Conservation (phyloP, 495 filamentous ascomycete species). For the Lasiosphaeria miniovina region DNA sequence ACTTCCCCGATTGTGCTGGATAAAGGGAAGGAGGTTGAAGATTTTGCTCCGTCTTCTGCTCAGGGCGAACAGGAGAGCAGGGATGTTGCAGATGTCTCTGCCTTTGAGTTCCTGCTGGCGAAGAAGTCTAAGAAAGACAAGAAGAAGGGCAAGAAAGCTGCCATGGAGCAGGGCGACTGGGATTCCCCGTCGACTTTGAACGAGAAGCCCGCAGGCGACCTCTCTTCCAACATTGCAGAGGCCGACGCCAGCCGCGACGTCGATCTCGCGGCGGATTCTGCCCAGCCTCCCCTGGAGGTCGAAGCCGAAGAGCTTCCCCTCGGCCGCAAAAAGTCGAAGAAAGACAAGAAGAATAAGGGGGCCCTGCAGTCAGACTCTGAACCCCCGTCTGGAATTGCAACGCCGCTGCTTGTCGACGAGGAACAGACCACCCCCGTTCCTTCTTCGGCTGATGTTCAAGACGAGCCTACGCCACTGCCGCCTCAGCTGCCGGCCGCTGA, state of each 20-base stretch:
- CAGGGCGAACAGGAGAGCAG: slow-evolving; percentile 1
- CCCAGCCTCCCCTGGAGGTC: neutral
- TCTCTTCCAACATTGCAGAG: neutral
- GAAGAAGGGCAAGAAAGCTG: slow-evolving; percentile 24
- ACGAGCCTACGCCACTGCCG: neutral
- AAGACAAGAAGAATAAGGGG: slow-evolving; percentile 28
- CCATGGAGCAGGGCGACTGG: slow-evolving; percentile 1
- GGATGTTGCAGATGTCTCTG: neutral
- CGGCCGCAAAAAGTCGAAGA: slow-evolving; percentile 26
- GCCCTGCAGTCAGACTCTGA: slow-evolving; percentile 16
- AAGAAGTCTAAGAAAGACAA: slow-evolving; percentile 40
- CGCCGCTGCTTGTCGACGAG: slow-evolving; percentile 7
- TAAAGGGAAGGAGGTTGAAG: slow-evolving; percentile 1
- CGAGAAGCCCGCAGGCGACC: neutral
- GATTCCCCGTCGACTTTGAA: neutral
- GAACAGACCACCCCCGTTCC: neutral
- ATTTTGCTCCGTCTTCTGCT: neutral
- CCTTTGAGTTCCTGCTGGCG: slow-evolving; percentile 1
- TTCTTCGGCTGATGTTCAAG: neutral
- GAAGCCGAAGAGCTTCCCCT: slow-evolving; percentile 8
- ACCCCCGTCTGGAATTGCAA: slow-evolving; percentile 12
- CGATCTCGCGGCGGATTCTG: neutral
- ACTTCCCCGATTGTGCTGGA: neutral
- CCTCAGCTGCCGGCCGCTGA: too few species aligned
- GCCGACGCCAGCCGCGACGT: neutral